These are phyloP conservation scores for Umbellularia californica DNA, from an alignment of 164 flowering plant genomes.

Conservation along the genomic window DNA sequence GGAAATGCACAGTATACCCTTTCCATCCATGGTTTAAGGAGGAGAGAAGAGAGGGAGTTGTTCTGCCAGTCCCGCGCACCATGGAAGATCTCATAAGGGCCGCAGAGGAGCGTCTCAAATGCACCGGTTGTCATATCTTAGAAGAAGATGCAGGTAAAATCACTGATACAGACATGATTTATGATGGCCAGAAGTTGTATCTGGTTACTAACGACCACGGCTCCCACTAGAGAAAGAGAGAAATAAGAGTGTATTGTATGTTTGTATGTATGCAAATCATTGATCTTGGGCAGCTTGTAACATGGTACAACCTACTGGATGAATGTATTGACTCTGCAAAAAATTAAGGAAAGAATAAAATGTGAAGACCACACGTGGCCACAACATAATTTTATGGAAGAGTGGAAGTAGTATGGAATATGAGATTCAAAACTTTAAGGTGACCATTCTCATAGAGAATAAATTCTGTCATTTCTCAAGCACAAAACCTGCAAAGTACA, in stretches of 20 bases:
- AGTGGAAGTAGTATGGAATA: too few species aligned
- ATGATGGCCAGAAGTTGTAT: conserved; percentile 74
- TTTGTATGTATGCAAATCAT: background rate
- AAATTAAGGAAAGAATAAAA: too few species aligned
- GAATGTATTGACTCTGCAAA: too few species aligned
- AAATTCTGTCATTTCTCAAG: too few species aligned
- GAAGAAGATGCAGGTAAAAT: conserved; percentile 81
- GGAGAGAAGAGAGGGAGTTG: conserved; percentile 51
- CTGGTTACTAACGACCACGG: conserved; percentile 9
- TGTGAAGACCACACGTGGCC: too few species aligned
- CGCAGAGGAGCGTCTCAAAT: conserved; percentile 41
- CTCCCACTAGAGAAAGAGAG: background rate
- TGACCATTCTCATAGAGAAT: too few species aligned
- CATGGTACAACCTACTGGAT: too few species aligned
- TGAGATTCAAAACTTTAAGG: too few species aligned
- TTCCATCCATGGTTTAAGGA: conserved; percentile 76
- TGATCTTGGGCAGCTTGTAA: background rate
- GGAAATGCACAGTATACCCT: conserved; percentile 79
- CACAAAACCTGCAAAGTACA: too few species aligned
- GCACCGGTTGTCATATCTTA: conserved; percentile 37
- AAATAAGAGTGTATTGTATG: background rate
- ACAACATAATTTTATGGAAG: too few species aligned
- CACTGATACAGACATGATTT: conserved; percentile 59
- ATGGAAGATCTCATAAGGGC: conserved; percentile 56
- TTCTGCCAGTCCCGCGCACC: conserved; percentile 61